A percentile compares a stretch with the other conserved stretches of the same genome.
Conservation (phyloP, 148 eudicot genomes). For the Gaultheria prostrata region DNA sequence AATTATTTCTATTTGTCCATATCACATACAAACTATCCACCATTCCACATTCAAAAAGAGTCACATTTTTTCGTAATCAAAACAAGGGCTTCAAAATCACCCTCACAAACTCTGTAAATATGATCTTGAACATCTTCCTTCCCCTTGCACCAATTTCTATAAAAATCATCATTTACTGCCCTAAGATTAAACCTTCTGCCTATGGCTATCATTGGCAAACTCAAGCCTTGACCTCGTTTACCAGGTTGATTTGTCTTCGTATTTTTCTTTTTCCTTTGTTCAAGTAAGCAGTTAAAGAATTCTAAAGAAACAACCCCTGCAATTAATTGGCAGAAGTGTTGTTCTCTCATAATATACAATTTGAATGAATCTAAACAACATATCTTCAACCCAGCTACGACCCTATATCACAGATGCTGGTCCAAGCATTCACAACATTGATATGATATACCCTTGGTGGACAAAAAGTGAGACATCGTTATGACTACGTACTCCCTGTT, state of each 20-base stretch:
- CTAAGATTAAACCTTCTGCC: not conserved
- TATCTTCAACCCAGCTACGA: not conserved
- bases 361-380: not conserved
- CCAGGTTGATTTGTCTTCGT: not conserved
- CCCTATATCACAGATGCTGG: not conserved
- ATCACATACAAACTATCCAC: not conserved
- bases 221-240: not conserved
- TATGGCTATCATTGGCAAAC: not conserved
- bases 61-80: not conserved
- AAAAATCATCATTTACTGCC: not conserved
- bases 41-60: not conserved
- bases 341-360: not conserved
- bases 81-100: not conserved
- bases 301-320: not conserved
- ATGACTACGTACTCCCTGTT: not conserved
- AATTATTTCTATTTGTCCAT: not conserved
- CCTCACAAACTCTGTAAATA: not conserved
- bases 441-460: not conserved
- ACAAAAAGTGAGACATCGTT: too few relatives aligned
- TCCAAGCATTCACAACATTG: not conserved
- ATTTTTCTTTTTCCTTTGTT: not conserved
- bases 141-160: not conserved
- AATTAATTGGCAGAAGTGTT: not conserved
- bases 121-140: not conserved
- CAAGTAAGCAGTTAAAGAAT: not conserved